Evolutionary conservation across 495 filamentous ascomycete species (phyloP), one percentile per base, ranked within the genome.

Genomic region (Aspergillus campestris): DNA sequence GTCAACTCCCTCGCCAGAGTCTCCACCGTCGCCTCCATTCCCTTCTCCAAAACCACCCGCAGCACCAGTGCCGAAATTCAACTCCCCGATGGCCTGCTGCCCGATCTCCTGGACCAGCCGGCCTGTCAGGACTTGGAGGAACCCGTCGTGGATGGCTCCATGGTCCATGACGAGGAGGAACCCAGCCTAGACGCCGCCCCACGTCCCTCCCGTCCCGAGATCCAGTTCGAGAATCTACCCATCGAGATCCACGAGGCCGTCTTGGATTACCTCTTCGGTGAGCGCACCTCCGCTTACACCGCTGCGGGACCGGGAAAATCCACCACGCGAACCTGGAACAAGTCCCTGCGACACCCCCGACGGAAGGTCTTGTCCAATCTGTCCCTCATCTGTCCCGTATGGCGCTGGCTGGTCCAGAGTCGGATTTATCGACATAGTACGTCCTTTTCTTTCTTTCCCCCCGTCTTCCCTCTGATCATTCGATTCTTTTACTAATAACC

Each of bases 241-340:
- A 69, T 74, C 41, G 83, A 87, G 58, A 84, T 87, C 39, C 80
- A 85, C 56, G 82, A 86, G 50, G 74, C 71, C 34, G 81, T 87
- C 37, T 65, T 86, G 7, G 82, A 86, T 52, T 73, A 83, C 53
- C 58, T 87, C 10, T 83, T 82, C 39, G 83, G 83, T 8, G 78
- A 81, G 37, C 72, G 82, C 5, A 72, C 75, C 11, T 77, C 79
- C 4, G 67, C 79, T 1, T 67, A 73, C 31, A 78, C 77, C 37
- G 70, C 70, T 13, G 47, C 60, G 12, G 53, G 61, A 31, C 68
- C 69, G 5, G 65, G 66, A 2, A 67, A 65, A 45, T 64, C 75
- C 35, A 68, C 70, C 11, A 58, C 66, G 15, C 70, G 76, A 27
- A 77, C 71, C 50, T 84, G 81, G 80, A 77, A 74, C 44, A 81